These are phyloP conservation scores for Hebeloma cylindrosporum DNA, from an alignment of 768 basidiomycete genomes.

Conservation along the genomic window DNA sequence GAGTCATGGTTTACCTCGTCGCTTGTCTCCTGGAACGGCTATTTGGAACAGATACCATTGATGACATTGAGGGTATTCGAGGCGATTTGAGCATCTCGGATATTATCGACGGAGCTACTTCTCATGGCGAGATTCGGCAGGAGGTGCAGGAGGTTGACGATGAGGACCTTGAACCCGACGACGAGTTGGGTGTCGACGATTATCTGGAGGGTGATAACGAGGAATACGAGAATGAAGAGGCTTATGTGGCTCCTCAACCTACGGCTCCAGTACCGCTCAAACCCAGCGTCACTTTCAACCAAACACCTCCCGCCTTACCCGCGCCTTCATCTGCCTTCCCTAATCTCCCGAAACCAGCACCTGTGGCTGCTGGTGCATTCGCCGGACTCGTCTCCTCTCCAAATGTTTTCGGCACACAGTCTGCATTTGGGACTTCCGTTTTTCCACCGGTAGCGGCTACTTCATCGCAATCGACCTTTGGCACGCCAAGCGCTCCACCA, in stretches of 20 bases:
- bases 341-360: conserved; percentile 14
- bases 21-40: conserved; percentile 87
- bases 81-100: conserved; percentile 56
- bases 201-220: conserved; percentile 11
- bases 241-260: conserved; percentile 3
- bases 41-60: conserved; percentile 79
- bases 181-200: conserved; percentile 23
- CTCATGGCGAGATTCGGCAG: conserved; percentile 14
- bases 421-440: conserved; percentile 22
- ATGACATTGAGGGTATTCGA: conserved; percentile 68
- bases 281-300: conserved; percentile 15
- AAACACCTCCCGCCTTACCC: conserved; percentile 1
- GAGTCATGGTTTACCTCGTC: conserved; percentile 81
- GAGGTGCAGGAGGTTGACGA: conserved; percentile 12
- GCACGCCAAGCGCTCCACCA: not conserved
- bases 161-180: conserved; percentile 19
- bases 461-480: conserved; percentile 18
- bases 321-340: conserved; percentile 19
- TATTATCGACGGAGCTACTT: conserved; percentile 64
- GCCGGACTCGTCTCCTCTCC: conserved; percentile 37
- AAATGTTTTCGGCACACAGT: conserved; percentile 36
- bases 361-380: conserved; percentile 37
- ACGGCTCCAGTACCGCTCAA: conserved; percentile 16
- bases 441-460: conserved; percentile 21
- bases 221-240: conserved; percentile 8